Base-by-base conservation (phyloP, 495 filamentous ascomycete genomes). In the Recurvomyces mirabilis region DNA sequence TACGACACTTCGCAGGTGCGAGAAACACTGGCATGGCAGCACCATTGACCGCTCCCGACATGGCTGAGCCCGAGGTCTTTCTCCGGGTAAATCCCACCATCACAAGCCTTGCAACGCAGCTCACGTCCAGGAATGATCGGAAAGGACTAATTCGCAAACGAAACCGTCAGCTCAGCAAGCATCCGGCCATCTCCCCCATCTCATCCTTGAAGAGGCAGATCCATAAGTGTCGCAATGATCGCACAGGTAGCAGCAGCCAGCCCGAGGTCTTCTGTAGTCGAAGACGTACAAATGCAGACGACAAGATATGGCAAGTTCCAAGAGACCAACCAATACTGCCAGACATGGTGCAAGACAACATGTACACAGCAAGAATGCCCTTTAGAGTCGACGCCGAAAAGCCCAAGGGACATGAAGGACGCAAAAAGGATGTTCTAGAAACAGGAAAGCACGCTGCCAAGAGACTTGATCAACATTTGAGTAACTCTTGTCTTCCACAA, bases 391-490 rank as follows among this genome's bases (percentile, higher is more conserved):
- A 32, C 30, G 30, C 30, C 30, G 30, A 32, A 32, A 32, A 3
- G 30, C 30, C 30, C 4, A 32, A 32, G 30, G 30, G 30, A 32
- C 30, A 32, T 32, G 30, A 32, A 32, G 30, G 30, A 32, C 30
- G 30, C 30, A 13, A 32, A 32, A 32, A 32, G 30, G 30, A 15
- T 32, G 30, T 32, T 32, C 12, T 32, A 32, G 30, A 32, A 32
- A 32, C 30, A 32, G 30, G 30, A 32, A 32, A 15, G 30, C 30
- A 32, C 30, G 30, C 30, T n/a, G 30, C 30, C 30, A 32, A 32
- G 30, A 32, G 30, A 32, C 30, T 32, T 32, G 30, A 32, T 32
- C 30, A 32, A 32, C 30, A 32, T 32, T 32, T 32, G 30, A 32
- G 11, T 32, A 32, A 32, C 30, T 32, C 30, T 32, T 32, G 30